Conservation (phyloP, 768 basidiomycete genomes). For the Mycena kentingensis region DNA sequence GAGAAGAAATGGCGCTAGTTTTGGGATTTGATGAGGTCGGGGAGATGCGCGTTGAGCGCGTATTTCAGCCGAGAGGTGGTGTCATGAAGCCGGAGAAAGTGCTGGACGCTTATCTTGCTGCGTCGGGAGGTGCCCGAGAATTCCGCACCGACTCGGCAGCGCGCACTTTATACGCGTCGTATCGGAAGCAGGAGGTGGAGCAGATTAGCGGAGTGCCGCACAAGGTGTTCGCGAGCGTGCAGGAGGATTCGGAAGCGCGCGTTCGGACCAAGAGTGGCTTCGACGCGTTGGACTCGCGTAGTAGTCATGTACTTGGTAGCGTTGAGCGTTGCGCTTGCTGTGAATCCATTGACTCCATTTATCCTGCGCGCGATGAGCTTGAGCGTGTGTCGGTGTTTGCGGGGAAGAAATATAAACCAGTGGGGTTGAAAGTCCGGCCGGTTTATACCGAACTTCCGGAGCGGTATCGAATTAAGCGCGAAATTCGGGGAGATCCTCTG, state of each 20-base stretch:
- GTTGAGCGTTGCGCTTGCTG: neutral
- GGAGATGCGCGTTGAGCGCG: constrained; percentile 3
- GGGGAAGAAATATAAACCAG: constrained; percentile 27
- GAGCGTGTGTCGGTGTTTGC: neutral
- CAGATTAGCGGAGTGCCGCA: neutral
- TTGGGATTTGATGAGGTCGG: constrained; percentile 4
- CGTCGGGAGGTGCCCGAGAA: neutral
- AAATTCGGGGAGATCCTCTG: constrained; percentile 30
- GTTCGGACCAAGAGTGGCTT: too few relatives aligned
- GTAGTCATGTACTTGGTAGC: neutral
- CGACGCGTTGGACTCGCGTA: too few relatives aligned
- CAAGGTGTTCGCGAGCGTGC: constrained; percentile 6
- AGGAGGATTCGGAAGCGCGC: too few relatives aligned
- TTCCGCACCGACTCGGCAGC: neutral
- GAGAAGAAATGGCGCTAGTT: constrained; percentile 12
- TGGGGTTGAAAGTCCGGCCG: constrained; percentile 17
- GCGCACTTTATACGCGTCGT: neutral
- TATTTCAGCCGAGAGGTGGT: constrained; percentile 16
- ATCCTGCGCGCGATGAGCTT: neutral
- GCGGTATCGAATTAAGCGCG: constrained; percentile 13
- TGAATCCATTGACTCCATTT: neutral
- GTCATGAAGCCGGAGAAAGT: constrained; percentile 4
- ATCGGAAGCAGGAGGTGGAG: neutral
- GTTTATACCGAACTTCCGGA: constrained; percentile 17
- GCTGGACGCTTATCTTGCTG: constrained; percentile 1